Base-by-base conservation (phyloP, 2,329 filamentous ascomycete species). In the Fusarium sp. region DNA sequence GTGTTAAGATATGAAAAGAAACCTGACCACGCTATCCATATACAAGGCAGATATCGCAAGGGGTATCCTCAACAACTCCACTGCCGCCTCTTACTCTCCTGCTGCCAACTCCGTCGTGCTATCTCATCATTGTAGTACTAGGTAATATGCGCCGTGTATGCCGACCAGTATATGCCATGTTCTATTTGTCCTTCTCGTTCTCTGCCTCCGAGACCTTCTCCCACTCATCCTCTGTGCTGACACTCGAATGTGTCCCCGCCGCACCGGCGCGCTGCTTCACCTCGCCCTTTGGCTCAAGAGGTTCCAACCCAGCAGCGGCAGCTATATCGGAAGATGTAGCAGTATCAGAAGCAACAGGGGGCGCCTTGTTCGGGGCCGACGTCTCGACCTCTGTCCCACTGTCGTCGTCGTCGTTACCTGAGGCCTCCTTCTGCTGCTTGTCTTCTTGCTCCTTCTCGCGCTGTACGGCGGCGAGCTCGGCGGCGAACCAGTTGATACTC, bases 401-500 rank as follows among this genome's bases (percentile, higher is more conserved):
- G 45, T 68, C 52, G 58, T 68, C 68, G 46, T 67, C 62, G 53
- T 68, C 73, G 54, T 79, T 60, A 44, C 56, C 63, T 44, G 50
- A 43, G n/a, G 40, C 44, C 24, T 64, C 53, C 29, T 53, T 55
- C 34, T 53, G 48, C 61, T 66, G 73, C 64, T 79, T 61, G 44
- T 68, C 56, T 51, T 50, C 56, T 34, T 70, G 74, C 61, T 76
- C 72, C 70, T 79, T 79, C 72, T 85, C 83, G 34, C 66, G 68
- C 70, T 78, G 74, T 34, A 79, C 79, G 45, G 74, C 73, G 60
- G 78, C 78, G 44, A 88, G 74, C 79, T 88, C 94, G 41, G 79
- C 79, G 52, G 92, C 93, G 73, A 99, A 98, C 95, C 95, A 99
- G 84, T 98, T 98, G 79, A 98, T 93, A 54, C 91, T 87, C 81